phyloP scores from a whole-genome alignment of 345 rosid genomes.

The Viola odorata region DNA sequence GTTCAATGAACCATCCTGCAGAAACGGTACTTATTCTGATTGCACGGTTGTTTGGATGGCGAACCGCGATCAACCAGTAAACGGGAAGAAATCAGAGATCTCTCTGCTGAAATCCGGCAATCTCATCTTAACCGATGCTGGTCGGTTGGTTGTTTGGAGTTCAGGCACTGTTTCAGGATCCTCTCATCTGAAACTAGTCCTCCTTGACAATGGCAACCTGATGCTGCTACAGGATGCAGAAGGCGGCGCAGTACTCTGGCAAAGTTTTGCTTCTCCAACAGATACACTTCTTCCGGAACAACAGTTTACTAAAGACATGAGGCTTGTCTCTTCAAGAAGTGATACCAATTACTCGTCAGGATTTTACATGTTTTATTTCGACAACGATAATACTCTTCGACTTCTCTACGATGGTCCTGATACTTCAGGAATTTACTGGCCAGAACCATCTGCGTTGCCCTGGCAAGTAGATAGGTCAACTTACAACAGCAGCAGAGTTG shows the following conservation, averaged over 20 bases:
- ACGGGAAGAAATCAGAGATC: conserved; percentile 16
- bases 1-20: conserved; percentile 15
- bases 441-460: background rate
- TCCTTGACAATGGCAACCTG: conserved; percentile 1
- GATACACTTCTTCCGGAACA: background rate
- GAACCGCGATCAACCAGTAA: conserved; percentile 23
- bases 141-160: background rate
- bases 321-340: conserved; percentile 6
- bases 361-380: background rate
- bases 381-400: background rate
- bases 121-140: conserved; percentile 12
- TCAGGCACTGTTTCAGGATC: conserved; percentile 2
- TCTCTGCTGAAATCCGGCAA: conserved; percentile 10
- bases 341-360: background rate
- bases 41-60: conserved; percentile 32
- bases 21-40: too few species aligned
- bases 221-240: background rate
- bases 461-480: background rate
- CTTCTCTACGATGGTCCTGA: conserved; percentile 1
- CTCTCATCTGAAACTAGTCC: background rate
- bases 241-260: background rate
- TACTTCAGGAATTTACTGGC: background rate
- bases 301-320: background rate
- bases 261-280: background rate
- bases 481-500: conserved; percentile 3